Conservation (phyloP, 73 alveolate genomes). For the Effrenium voratum region DNA sequence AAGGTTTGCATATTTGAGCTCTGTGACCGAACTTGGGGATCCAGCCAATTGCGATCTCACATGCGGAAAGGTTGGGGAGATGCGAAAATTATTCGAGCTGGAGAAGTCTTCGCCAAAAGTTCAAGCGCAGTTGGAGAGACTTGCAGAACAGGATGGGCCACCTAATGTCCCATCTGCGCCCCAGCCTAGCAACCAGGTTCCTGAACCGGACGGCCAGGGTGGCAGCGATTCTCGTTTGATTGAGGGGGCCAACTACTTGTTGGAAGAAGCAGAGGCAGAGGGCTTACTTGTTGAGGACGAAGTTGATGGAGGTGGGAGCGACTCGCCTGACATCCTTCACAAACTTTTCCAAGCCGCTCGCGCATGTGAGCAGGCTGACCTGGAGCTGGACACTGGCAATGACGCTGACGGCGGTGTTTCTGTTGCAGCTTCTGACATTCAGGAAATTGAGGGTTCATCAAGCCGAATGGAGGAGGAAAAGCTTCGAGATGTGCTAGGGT, state of each 20-base stretch:
- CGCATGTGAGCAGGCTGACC: neutral
- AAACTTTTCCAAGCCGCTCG: no score
- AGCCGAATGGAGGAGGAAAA: neutral
- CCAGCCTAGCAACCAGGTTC: neutral
- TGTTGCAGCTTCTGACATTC: neutral
- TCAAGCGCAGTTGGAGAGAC: neutral
- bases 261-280: neutral
- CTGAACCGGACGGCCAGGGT: neutral
- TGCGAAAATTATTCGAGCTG: neutral
- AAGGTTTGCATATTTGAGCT: neutral
- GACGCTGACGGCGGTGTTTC: neutral
- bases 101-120: neutral
- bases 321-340: no score
- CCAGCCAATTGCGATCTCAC: no score
- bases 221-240: neutral
- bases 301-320: neutral
- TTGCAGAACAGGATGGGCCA: neutral
- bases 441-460: neutral
- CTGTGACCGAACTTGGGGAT: neutral
- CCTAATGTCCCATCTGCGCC: neutral
- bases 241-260: neutral
- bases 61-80: neutral
- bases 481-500: neutral
- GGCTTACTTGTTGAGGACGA: neutral
- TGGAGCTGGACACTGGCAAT: neutral